phyloP scores from a whole-genome alignment of 129 eudicot species.

The Escallonia rubra region DNA sequence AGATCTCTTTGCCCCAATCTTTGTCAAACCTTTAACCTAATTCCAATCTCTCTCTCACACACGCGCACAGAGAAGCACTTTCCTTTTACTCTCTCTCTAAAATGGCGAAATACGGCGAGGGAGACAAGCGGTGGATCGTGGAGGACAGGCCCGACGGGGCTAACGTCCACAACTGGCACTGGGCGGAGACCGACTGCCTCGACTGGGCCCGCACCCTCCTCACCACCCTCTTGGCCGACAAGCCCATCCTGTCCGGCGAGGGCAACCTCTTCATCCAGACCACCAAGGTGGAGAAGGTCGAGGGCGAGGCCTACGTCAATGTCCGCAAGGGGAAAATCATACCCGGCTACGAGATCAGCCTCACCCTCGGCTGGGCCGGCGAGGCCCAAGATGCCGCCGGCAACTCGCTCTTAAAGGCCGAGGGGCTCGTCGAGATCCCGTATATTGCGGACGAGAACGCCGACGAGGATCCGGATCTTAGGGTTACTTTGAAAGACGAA shows the following conservation, averaged over 20 bases:
- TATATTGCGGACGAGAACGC: conserved; percentile 89
- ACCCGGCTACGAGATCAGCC: conserved; percentile 75
- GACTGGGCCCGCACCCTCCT: conserved; percentile 63
- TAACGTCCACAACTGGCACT: conserved; percentile 99
- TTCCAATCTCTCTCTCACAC: no score
- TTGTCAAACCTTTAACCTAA: no score
- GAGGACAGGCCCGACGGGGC: conserved; percentile 98
- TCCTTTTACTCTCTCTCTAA: background rate
- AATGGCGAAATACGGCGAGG: conserved; percentile 95
- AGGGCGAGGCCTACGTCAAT: conserved; percentile 91
- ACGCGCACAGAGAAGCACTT: no score
- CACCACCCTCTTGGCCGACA: conserved; percentile 40
- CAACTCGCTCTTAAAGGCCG: conserved; percentile 21
- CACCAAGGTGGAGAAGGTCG: conserved; percentile 52
- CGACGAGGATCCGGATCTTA: conserved; percentile 85
- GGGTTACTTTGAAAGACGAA: conserved; percentile 66
- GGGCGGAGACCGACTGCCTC: conserved; percentile 93
- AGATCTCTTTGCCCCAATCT: no score
- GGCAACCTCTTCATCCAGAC: conserved; percentile 55
- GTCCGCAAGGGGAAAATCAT: conserved; percentile 92
- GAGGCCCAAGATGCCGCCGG: conserved; percentile 55
- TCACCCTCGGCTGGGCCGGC: conserved; percentile 59
- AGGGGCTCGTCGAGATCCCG: conserved; percentile 71
- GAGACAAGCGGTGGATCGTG: conserved; percentile 96
- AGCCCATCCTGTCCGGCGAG: conserved; percentile 60